phyloP scores from a whole-genome alignment of 805 yeast species.

The Saccharomycopsis oosterbeekiorum region DNA sequence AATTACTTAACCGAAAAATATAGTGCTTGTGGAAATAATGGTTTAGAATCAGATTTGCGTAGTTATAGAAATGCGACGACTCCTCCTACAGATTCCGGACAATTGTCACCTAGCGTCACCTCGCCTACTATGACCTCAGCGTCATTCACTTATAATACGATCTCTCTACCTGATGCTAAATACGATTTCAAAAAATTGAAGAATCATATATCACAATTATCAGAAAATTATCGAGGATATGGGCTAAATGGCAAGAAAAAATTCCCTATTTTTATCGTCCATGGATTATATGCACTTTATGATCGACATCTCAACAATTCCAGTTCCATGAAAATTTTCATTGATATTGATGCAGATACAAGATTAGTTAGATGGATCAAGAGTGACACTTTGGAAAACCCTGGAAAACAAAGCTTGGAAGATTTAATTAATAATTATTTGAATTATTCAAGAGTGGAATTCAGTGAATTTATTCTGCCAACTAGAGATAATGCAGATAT shows the following conservation, averaged over 20 bases:
- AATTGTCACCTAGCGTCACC: background rate
- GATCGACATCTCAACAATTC: constrained; percentile 43
- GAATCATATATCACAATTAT: background rate
- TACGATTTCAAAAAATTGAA: constrained; percentile 13
- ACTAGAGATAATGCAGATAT: constrained; percentile 70
- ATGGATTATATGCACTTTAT: constrained; percentile 75
- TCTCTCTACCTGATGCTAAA: background rate
- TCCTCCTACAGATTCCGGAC: background rate
- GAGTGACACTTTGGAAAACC: constrained; percentile 19
- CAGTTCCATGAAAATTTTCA: constrained; percentile 60
- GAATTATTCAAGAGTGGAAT: constrained; percentile 51
- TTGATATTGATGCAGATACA: constrained; percentile 80
- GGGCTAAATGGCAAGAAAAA: background rate
- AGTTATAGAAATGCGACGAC: background rate
- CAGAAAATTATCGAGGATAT: background rate
- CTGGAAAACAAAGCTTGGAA: constrained; percentile 21
- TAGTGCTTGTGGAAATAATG: background rate
- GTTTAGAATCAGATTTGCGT: background rate
- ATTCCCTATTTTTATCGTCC: constrained; percentile 37
- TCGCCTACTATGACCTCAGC: background rate
- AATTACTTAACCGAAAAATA: constrained; percentile 5
- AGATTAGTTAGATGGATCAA: constrained; percentile 66
- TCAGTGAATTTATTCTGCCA: constrained; percentile 53
- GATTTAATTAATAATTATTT: constrained; percentile 37
- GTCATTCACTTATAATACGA: background rate